Conservation (phyloP, 2,329 filamentous ascomycete species). For the Cladosporium sp. region DNA sequence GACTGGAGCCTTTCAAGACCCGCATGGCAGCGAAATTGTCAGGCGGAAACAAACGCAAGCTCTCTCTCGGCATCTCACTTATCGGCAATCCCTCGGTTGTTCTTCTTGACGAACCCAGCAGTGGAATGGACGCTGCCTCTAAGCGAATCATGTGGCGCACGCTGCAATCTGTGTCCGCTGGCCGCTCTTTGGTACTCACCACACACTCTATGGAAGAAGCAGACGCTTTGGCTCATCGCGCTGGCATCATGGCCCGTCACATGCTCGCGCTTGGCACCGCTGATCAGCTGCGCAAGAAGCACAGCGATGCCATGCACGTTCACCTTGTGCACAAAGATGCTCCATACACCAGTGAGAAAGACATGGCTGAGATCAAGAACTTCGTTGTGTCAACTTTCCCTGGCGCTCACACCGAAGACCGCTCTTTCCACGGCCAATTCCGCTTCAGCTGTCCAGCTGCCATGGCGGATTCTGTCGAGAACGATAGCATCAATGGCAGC, state of each 20-base stretch:
- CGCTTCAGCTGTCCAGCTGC: conserved; percentile 70
- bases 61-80: conserved; percentile 83
- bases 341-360: conserved; percentile 67
- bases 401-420: conserved; percentile 67
- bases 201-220: conserved; percentile 97
- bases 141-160: conserved; percentile 95
- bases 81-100: conserved; percentile 90
- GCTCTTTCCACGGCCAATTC: conserved; percentile 81
- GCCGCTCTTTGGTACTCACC: conserved; percentile 81
- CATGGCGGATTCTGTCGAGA: conserved; percentile 21
- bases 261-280: conserved; percentile 85
- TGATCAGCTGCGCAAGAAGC: conserved; percentile 68
- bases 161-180: conserved; percentile 69
- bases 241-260: conserved; percentile 79
- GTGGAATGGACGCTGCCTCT: conserved; percentile 84
- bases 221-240: conserved; percentile 78
- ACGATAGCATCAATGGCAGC: conserved; percentile 29
- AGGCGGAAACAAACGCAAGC: conserved; percentile 91
- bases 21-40: conserved; percentile 79
- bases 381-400: conserved; percentile 68
- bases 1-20: conserved; percentile 67
- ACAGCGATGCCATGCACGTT: conserved; percentile 77
- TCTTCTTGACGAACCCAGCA: conserved; percentile 84
- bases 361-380: conserved; percentile 64
- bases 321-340: conserved; percentile 76